These are phyloP conservation scores for Syncephalastrum monosporum DNA, from an alignment of 371 early-diverging fungal genomes.

Conservation along the genomic window DNA sequence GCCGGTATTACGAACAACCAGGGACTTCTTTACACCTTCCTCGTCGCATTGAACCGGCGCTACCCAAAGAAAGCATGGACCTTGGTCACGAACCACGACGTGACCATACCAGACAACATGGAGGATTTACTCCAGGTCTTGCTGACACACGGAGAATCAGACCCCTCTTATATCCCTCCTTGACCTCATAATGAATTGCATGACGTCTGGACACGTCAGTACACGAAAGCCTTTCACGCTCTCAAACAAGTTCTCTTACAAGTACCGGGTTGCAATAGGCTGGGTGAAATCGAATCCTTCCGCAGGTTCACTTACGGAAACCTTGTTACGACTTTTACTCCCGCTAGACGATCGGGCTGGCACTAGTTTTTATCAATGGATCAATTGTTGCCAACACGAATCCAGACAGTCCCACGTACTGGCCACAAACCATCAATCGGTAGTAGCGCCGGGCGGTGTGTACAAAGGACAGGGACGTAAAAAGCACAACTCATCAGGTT, in stretches of 20 bases:
- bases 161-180: too few relatives aligned
- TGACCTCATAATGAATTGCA: too few relatives aligned
- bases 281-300: conserved; percentile 9
- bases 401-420: conserved; percentile 38
- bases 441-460: conserved; percentile 67
- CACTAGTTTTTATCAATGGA: too few relatives aligned
- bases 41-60: background rate
- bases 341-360: conserved; percentile 70
- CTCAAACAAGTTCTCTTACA: conserved; percentile 4
- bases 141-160: too few relatives aligned
- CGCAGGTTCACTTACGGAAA: conserved; percentile 64
- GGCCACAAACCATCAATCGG: conserved; percentile 53
- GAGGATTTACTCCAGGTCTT: background rate
- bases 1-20: background rate
- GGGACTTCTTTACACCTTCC: background rate
- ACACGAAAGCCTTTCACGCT: conserved; percentile 11
- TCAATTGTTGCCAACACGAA: too few relatives aligned
- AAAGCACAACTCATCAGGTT: conserved; percentile 62
- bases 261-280: conserved; percentile 1
- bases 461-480: conserved; percentile 64
- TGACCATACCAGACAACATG: background rate
- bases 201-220: conserved; percentile 6
- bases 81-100: background rate
- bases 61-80: background rate
- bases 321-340: conserved; percentile 81